Evolutionary conservation across 2,329 filamentous ascomycete species (phyloP).

Genomic region (Fusarium sublunatum): DNA sequence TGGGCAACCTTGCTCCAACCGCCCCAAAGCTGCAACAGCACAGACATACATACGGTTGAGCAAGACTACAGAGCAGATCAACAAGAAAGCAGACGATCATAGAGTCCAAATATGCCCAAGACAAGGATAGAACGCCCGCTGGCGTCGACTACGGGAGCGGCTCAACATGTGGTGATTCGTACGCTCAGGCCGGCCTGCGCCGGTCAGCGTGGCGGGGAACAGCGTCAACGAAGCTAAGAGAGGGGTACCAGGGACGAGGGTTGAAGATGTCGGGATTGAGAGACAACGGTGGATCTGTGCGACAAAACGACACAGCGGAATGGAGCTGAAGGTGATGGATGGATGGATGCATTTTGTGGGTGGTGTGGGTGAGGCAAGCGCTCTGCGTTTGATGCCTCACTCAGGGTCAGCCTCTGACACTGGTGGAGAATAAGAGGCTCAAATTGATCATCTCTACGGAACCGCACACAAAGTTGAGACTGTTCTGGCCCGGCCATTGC

Average conservation of each 20-base stretch:
- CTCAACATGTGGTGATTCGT: slow-evolving; percentile 24
- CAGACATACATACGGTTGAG: slow-evolving; percentile 14
- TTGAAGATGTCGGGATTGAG: slow-evolving; percentile 27
- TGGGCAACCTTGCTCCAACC: slow-evolving; percentile 18
- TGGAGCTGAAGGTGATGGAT: slow-evolving; percentile 13
- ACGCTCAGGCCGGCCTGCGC: slow-evolving; percentile 20
- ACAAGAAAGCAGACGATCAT: slow-evolving; percentile 22
- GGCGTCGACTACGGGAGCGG: background rate
- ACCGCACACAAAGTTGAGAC: slow-evolving; percentile 2
- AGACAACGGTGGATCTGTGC: slow-evolving; percentile 41
- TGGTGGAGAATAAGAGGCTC: slow-evolving; percentile 16
- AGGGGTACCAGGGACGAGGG: slow-evolving; percentile 20
- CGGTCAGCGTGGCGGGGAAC: slow-evolving; percentile 27
- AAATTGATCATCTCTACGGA: slow-evolving; percentile 1
- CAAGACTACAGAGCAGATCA: slow-evolving; percentile 8
- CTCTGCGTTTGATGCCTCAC: slow-evolving; percentile 17
- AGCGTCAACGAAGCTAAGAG: slow-evolving; percentile 24
- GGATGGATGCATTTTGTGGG: slow-evolving; percentile 7
- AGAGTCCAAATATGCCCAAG: slow-evolving; percentile 13
- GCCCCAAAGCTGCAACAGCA: slow-evolving; percentile 24
- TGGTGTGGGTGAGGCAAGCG: slow-evolving; percentile 17
- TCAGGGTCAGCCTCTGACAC: slow-evolving; percentile 8
- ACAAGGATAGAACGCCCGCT: slow-evolving; percentile 10
- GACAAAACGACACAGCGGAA: slow-evolving; percentile 24
- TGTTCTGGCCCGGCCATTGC: slow-evolving; percentile 1